These are phyloP conservation scores for Neurospora terricola DNA, from an alignment of 495 filamentous ascomycete genomes.

Conservation along the genomic window DNA sequence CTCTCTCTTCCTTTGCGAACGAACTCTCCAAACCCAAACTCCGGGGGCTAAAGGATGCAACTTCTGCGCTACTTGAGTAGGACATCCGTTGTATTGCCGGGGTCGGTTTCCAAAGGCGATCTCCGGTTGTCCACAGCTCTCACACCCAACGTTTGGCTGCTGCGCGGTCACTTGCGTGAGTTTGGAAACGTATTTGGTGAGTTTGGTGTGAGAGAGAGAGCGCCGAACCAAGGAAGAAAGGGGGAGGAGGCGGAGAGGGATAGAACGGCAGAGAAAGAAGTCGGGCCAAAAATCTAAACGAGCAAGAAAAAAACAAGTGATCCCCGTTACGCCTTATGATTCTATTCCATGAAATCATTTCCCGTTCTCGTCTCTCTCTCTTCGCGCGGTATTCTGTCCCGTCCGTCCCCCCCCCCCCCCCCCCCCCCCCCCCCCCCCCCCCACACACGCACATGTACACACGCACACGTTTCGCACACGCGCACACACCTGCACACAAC, in stretches of 20 bases:
- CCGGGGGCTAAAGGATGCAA: neutral
- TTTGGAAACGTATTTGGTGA: neutral
- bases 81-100: neutral
- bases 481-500: neutral
- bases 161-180: neutral
- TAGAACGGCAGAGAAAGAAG: neutral
- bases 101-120: neutral
- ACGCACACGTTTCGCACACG: neutral
- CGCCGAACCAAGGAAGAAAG: neutral
- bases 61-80: neutral
- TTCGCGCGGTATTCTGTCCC: neutral
- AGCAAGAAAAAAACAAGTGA: neutral
- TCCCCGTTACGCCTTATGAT: neutral
- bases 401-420: neutral
- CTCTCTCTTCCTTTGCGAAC: neutral
- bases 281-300: neutral
- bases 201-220: neutral
- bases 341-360: slow-evolving; percentile 1
- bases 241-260: neutral
- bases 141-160: neutral
- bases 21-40: neutral
- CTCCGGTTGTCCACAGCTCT: neutral
- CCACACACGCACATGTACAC: neutral
- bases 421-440: no score
- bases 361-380: neutral